A percentile compares a stretch with the other conserved stretches of the same genome.
These are phyloP conservation scores for Mycena belliarum DNA, from an alignment of 768 basidiomycete genomes.

Conservation along the genomic window DNA sequence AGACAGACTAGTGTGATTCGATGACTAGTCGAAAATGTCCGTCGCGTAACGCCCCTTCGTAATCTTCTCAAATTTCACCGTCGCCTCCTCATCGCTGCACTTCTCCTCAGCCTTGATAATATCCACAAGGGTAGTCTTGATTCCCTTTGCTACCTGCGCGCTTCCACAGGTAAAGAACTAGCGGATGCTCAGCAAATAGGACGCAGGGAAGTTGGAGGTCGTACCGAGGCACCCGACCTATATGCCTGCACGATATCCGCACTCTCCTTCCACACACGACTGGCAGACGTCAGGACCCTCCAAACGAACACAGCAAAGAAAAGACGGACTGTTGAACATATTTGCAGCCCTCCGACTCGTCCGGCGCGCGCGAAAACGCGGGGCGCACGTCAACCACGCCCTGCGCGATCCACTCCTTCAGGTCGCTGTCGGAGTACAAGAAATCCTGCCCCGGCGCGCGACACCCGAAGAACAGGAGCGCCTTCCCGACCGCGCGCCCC, in stretches of 20 bases:
- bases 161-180: conserved; percentile 49
- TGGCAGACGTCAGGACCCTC: conserved; percentile 17
- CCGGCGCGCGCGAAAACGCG: conserved; percentile 38
- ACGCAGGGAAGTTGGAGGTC: not conserved
- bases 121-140: conserved; percentile 37
- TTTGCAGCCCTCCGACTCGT: conserved; percentile 34
- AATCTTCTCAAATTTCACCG: conserved; percentile 33
- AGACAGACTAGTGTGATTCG: too few species aligned
- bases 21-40: conserved; percentile 47
- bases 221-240: conserved; percentile 36
- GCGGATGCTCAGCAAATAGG: not conserved
- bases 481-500: conserved; percentile 41
- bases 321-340: conserved; percentile 41
- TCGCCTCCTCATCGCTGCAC: conserved; percentile 29
- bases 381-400: conserved; percentile 47
- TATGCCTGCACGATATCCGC: conserved; percentile 35
- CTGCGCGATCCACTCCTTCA: conserved; percentile 41
- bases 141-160: conserved; percentile 37
- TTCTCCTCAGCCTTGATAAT: conserved; percentile 33
- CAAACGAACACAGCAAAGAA: not conserved
- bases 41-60: conserved; percentile 43
- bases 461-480: conserved; percentile 51
- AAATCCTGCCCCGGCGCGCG: conserved; percentile 42
- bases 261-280: conserved; percentile 46
- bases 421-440: conserved; percentile 42